Conservation (phyloP, 2,329 filamentous ascomycete genomes). For the Tolypocladium tundrense region DNA sequence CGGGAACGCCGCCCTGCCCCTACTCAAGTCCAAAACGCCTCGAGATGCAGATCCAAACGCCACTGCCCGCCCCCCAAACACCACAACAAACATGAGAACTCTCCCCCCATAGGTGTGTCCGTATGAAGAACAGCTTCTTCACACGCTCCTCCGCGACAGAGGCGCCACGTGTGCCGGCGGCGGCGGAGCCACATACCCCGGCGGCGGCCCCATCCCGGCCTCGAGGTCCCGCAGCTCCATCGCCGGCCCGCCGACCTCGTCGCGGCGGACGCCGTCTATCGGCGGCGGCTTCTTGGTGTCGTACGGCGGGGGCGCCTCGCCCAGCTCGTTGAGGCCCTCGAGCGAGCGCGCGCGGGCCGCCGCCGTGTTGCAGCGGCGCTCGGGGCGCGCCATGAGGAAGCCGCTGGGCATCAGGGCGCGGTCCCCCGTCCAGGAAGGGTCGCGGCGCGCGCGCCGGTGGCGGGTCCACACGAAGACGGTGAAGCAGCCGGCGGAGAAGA, state of each 20-base stretch:
- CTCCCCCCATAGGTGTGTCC: too few species aligned
- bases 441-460: background rate
- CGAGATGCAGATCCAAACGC: background rate
- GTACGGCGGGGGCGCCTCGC: constrained; percentile 57
- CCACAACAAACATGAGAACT: background rate
- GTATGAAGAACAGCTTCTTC: background rate
- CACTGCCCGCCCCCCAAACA: background rate
- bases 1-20: background rate
- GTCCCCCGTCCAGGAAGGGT: background rate
- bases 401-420: background rate
- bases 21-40: background rate
- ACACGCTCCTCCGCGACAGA: background rate
- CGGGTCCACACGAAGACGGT: constrained; percentile 4
- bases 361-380: constrained; percentile 13
- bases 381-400: constrained; percentile 2
- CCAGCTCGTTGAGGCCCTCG: constrained; percentile 53
- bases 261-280: background rate
- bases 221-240: constrained; percentile 17
- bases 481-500: constrained; percentile 24
- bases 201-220: constrained; percentile 12
- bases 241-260: constrained; percentile 1
- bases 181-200: constrained; percentile 17
- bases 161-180: constrained; percentile 6
- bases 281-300: constrained; percentile 20
- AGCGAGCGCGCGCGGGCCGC: constrained; percentile 14